Evolutionary conservation across 2,329 filamentous ascomycete species (phyloP), one percentile per base, ranked within the genome.

Genomic region (Arachnomyces sp.): DNA sequence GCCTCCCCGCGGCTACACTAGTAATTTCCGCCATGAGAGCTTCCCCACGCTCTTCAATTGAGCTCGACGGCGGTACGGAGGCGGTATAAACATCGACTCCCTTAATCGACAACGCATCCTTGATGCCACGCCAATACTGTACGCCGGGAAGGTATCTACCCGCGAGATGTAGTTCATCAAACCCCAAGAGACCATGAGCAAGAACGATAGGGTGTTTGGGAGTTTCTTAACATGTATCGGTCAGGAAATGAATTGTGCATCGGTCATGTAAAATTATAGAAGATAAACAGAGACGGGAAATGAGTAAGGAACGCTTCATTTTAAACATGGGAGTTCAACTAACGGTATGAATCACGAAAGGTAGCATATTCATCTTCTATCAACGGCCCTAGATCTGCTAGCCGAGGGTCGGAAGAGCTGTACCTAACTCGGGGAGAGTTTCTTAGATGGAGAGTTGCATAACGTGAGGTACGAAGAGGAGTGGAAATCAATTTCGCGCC

Each of bases 121-220:
- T 73, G 28, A 82, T 80, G 1, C 78, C 78, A 33, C 77, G 70
- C 78, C 78, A 82, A 54, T 82, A 82, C 39, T 78, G 71, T 15
- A 82, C 66, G 0, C 75, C 74, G 0, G 77, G 78, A 4, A 80
- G 56, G 29, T 65, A 62, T 9, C 59, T 57, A 1, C 77, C 76
- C 2, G 67, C 74, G 4, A 78, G 61, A 12, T 68, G 73, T 7
- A 81, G 56, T 53, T 81, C 76, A 48, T 80, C 75, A 55, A 82
- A 82, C n/a, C 78, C 78, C 14, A 82, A 61, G 8, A 82, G 66
- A n/a, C 78, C 78, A 59, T 82, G 78, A 3, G 78, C 78, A 7
- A 82, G 72, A 36, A 82, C 71, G 38, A 82, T 72, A 2, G 77
- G 74, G 50, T 80, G 56, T 52, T 74, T 74, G 31, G 70, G 74